Evolutionary conservation across 2,329 filamentous ascomycete species (phyloP), one percentile per base, ranked within the genome.

Genomic region (Pestalotiopsis sp.): DNA sequence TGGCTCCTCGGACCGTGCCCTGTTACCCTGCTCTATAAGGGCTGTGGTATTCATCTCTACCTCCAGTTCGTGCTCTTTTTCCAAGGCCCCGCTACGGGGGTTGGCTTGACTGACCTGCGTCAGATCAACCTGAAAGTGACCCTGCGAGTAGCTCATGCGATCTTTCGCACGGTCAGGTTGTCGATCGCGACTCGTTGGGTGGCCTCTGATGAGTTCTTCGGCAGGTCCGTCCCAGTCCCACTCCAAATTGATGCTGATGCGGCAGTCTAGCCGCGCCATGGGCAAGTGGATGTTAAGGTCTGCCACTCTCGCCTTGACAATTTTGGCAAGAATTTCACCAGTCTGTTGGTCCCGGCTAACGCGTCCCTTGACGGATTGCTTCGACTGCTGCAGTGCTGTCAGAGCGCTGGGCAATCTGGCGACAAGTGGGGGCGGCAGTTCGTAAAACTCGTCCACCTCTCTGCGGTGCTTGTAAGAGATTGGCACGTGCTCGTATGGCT

Each of bases 241-340:
- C 88, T 99, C 97, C 2, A 99, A 87, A 77, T 97, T 98, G 76
- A 99, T 90, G 75, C 94, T 97, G 73, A 99, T 91, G 12, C 96
- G 93, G 81, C 94, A 97, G 80, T 99, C 96, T 76, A 98, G 93
- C 3, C 89, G 89, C 9, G 87, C 88, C 64, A 85, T 84, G 0
- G 96, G 95, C 73, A 94, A 92, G 80, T 92, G 91, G 20, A 99
- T 87, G 75, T 97, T 92, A n/a, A 98, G 83, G 78, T 99, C 94
- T 31, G 89, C 91, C 14, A 98, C 86, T n/a, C 94, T 90, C 31
- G 91, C 90, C 83, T 99, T 99, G 80, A 99, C 90, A 75, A 99
- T 98, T 79, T 93, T 94, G 69, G 90, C 91, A 12, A 95, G 81
- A 2, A 95, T 82, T 69, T 90, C 84, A 31, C 87, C 86, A 0